These are phyloP conservation scores for Hymenoscyphus repandus DNA, from an alignment of 2,329 filamentous ascomycete genomes.

Conservation along the genomic window DNA sequence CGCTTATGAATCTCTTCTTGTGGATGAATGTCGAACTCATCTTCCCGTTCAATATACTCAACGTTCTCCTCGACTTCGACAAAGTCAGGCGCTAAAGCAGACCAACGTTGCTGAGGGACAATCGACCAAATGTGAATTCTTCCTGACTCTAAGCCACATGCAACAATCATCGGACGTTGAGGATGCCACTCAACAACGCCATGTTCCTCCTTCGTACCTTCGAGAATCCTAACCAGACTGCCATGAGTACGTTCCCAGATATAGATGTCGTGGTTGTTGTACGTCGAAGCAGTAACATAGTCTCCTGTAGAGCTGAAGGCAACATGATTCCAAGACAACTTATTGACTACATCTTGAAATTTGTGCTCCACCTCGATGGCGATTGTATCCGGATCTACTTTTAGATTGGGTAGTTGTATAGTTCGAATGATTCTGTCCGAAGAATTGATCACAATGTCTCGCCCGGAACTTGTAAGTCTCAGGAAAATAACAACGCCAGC, in stretches of 20 bases:
- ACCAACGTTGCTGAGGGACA: constrained; percentile 93
- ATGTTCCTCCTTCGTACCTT: constrained; percentile 93
- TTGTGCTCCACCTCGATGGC: constrained; percentile 93
- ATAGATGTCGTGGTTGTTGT: constrained; percentile 98
- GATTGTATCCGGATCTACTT: constrained; percentile 73
- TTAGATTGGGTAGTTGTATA: constrained; percentile 77
- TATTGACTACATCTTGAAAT: constrained; percentile 96
- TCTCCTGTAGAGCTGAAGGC: constrained; percentile 92
- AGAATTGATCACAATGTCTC: constrained; percentile 85
- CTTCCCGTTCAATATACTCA: constrained; percentile 90
- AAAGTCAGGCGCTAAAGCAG: constrained; percentile 92
- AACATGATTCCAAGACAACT: constrained; percentile 93
- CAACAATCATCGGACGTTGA: constrained; percentile 76
- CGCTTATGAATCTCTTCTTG: constrained; percentile 92
- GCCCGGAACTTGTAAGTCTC: constrained; percentile 76
- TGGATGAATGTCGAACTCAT: constrained; percentile 97
- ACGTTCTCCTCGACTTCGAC: constrained; percentile 97
- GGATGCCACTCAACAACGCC: constrained; percentile 98
- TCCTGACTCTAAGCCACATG: constrained; percentile 87
- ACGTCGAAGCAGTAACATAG: constrained; percentile 93
- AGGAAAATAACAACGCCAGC: constrained; percentile 83
- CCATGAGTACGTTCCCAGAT: constrained; percentile 95
- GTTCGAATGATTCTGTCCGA: constrained; percentile 94
- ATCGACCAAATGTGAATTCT: constrained; percentile 96
- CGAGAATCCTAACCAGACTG: constrained; percentile 91